Percentiles rank a stretch among this genome's conserved stretches.
These are phyloP conservation scores for Byssothecium circinans DNA, from an alignment of 2,329 filamentous ascomycete genomes.

Conservation along the genomic window DNA sequence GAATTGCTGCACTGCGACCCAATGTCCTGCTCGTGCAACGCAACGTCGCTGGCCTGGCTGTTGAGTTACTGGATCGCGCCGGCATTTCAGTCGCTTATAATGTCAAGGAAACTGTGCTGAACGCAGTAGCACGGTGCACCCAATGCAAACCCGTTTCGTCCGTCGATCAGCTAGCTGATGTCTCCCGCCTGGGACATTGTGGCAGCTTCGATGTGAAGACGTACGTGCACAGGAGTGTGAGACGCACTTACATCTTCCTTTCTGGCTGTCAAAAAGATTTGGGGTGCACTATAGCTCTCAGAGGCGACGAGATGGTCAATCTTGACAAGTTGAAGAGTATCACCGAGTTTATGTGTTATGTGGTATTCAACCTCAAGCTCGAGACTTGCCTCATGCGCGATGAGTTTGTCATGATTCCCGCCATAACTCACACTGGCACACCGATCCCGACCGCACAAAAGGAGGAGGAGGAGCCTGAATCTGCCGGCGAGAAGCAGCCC, in stretches of 20 bases:
- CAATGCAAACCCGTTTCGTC: slow-evolving; percentile 93
- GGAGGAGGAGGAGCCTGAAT: slow-evolving; percentile 11
- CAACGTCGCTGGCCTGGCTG: slow-evolving; percentile 85
- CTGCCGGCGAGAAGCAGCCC: not conserved
- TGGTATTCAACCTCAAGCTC: slow-evolving; percentile 95
- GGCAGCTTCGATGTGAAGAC: slow-evolving; percentile 94
- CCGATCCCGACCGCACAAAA: slow-evolving; percentile 19
- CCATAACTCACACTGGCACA: slow-evolving; percentile 53
- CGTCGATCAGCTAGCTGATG: slow-evolving; percentile 83
- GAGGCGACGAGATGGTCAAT: slow-evolving; percentile 72
- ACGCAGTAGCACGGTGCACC: slow-evolving; percentile 89
- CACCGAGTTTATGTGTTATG: slow-evolving; percentile 98
- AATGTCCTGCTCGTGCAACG: slow-evolving; percentile 90
- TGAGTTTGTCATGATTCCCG: slow-evolving; percentile 83
- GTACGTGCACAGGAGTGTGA: slow-evolving; percentile 79
- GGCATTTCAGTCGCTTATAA: slow-evolving; percentile 95
- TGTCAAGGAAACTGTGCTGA: slow-evolving; percentile 92
- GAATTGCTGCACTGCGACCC: slow-evolving; percentile 83
- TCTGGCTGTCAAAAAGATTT: slow-evolving; percentile 87
- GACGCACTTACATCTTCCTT: slow-evolving; percentile 94
- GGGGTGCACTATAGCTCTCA: slow-evolving; percentile 90
- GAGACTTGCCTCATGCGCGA: slow-evolving; percentile 94
- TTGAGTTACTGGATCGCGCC: slow-evolving; percentile 84
- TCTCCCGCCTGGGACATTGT: slow-evolving; percentile 76
- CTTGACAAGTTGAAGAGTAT: slow-evolving; percentile 85